Conservation (phyloP, 192 early-diverging fungal species). For the Jimgerdemannia lactiflua region DNA sequence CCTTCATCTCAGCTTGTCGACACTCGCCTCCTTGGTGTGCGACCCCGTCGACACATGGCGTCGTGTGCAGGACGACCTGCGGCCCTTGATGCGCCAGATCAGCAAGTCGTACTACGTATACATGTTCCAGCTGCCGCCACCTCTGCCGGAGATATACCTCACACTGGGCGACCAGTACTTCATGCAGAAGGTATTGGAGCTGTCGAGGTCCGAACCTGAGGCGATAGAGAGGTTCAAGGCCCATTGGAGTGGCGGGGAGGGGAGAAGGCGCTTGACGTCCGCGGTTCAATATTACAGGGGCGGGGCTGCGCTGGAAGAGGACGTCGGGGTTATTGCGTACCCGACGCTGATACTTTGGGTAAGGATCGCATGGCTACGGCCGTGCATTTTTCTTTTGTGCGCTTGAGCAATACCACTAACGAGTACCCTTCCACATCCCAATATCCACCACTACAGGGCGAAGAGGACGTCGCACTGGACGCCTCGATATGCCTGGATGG, state of each 20-base stretch:
- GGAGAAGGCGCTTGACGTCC: background rate
- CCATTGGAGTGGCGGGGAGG: background rate
- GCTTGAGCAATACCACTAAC: too few relatives aligned
- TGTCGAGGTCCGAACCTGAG: background rate
- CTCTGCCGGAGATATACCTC: background rate
- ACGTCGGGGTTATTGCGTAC: conserved; percentile 12
- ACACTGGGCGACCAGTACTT: conserved; percentile 3
- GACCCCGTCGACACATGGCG: background rate
- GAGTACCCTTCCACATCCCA: too few relatives aligned
- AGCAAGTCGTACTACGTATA: conserved; percentile 5
- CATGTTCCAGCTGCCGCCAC: conserved; percentile 11
- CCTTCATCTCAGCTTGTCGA: background rate
- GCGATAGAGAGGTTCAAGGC: conserved; percentile 13
- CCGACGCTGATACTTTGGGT: conserved; percentile 23
- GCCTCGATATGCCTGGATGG: conserved; percentile 2
- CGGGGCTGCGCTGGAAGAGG: background rate
- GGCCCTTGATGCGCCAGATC: conserved; percentile 1
- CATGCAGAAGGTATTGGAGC: background rate
- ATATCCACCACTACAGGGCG: conserved; percentile 10
- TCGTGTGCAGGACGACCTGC: background rate
- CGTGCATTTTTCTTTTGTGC: background rate
- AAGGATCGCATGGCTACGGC: background rate
- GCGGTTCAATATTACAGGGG: conserved; percentile 16
- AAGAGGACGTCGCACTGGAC: conserved; percentile 13
- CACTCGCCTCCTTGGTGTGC: background rate